Evolutionary conservation across 257 asterid genomes (phyloP).

Genomic region (Solanum piurae): DNA sequence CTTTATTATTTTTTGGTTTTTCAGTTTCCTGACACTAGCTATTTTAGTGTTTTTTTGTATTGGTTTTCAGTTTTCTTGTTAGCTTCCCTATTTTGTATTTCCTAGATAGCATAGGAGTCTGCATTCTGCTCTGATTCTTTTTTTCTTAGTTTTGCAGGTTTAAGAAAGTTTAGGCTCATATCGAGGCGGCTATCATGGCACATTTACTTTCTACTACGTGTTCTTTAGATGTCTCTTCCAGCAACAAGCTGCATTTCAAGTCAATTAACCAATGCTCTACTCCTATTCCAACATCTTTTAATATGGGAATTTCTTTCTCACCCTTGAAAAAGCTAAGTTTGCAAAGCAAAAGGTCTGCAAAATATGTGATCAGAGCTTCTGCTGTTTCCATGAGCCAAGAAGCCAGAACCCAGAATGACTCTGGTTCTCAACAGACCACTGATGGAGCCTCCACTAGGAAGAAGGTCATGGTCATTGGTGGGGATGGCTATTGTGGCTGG

Average conservation of each 20-base stretch:
- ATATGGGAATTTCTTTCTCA: slow-evolving; percentile 14
- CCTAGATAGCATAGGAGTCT: not conserved
- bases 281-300: slow-evolving; percentile 21
- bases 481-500: slow-evolving; percentile 94
- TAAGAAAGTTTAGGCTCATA: not conserved
- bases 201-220: slow-evolving; percentile 55
- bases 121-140: not conserved
- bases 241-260: slow-evolving; percentile 17
- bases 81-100: not conserved
- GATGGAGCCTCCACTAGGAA: slow-evolving; percentile 28
- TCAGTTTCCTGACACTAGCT: not conserved
- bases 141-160: slow-evolving; percentile 21
- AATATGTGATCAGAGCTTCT: slow-evolving; percentile 16
- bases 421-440: slow-evolving; percentile 19
- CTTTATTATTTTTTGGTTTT: not conserved
- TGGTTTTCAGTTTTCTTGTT: not conserved
- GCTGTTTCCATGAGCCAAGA: slow-evolving; percentile 57
- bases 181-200: slow-evolving; percentile 35
- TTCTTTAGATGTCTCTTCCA: slow-evolving; percentile 29
- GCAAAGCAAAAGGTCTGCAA: slow-evolving; percentile 6
- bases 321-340: slow-evolving; percentile 12
- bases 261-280: slow-evolving; percentile 16
- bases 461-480: slow-evolving; percentile 92
- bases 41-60: not conserved
- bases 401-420: slow-evolving; percentile 26